These are phyloP conservation scores for Candida namnaoensis DNA, from an alignment of 805 yeast species.

Conservation along the genomic window DNA sequence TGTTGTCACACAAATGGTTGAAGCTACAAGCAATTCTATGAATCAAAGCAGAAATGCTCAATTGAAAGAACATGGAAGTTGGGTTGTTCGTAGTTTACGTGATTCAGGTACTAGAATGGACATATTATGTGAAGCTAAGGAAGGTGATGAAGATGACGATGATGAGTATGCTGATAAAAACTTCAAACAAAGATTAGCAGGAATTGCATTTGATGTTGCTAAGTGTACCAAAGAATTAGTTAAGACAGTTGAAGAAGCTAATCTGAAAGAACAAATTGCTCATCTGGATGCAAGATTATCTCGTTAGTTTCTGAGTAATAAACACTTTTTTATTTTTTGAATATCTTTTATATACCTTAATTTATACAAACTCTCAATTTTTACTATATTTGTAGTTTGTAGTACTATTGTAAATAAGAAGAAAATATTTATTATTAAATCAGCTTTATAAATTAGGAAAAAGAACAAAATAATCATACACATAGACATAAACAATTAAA, in stretches of 20 bases:
- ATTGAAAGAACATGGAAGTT: constrained; percentile 82
- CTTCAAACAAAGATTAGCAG: constrained; percentile 90
- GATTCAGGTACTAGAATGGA: constrained; percentile 85
- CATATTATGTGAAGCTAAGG: constrained; percentile 42
- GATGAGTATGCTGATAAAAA: constrained; percentile 75
- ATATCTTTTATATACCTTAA: too few species aligned
- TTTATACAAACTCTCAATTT: too few species aligned
- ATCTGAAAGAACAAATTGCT: constrained; percentile 78
- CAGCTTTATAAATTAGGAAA: too few species aligned
- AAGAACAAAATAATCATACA: too few species aligned
- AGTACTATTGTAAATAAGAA: too few species aligned
- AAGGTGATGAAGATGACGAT: constrained; percentile 31
- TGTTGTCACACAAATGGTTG: constrained; percentile 82
- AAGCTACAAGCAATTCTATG: constrained; percentile 83
- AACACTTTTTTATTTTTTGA: too few species aligned
- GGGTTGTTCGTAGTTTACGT: constrained; percentile 80
- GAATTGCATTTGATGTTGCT: constrained; percentile 93
- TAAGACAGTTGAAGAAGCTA: constrained; percentile 92
- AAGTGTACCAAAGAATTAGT: constrained; percentile 94
- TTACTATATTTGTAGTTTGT: too few species aligned
- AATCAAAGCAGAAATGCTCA: constrained; percentile 78
- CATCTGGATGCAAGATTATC: constrained; percentile 56
- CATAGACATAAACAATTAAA: too few species aligned
- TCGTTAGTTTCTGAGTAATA: neutral
- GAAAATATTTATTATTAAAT: too few species aligned